phyloP scores from a whole-genome alignment of 2,329 filamentous ascomycete genomes.

The Xylariaceae sp. region DNA sequence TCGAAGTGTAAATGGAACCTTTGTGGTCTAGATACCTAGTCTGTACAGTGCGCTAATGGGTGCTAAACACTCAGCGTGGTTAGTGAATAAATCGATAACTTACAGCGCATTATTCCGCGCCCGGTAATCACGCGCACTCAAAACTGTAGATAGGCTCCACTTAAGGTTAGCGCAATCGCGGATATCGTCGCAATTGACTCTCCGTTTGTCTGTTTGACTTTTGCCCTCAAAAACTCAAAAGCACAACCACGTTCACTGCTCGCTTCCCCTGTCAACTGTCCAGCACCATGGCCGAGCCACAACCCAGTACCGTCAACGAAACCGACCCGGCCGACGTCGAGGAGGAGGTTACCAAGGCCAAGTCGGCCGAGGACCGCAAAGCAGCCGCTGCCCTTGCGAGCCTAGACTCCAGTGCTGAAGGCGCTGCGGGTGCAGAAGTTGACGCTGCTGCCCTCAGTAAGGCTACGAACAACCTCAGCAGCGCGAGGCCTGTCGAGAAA shows the following conservation, averaged over 20 bases:
- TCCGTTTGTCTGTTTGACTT: background rate
- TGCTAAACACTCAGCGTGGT: too few species aligned
- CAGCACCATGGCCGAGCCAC: slow-evolving; percentile 52
- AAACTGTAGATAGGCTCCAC: too few species aligned
- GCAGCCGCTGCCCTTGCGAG: slow-evolving; percentile 67
- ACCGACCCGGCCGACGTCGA: slow-evolving; percentile 55
- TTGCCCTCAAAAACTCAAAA: background rate
- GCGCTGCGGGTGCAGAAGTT: slow-evolving; percentile 44
- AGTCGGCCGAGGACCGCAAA: slow-evolving; percentile 71
- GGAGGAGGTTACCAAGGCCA: slow-evolving; percentile 49
- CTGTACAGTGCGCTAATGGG: too few species aligned
- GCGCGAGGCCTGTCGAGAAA: slow-evolving; percentile 35
- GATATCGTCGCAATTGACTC: too few species aligned
- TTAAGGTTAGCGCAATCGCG: too few species aligned
- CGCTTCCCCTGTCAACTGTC: background rate
- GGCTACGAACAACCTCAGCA: slow-evolving; percentile 60
- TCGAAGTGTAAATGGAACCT: background rate
- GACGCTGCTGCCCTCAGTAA: slow-evolving; percentile 66
- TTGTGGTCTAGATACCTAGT: too few species aligned
- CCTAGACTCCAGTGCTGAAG: slow-evolving; percentile 49
- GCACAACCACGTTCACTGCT: background rate
- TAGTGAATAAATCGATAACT: too few species aligned
- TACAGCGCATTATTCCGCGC: too few species aligned
- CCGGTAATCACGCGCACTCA: too few species aligned
- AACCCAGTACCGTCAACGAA: slow-evolving; percentile 53